Base-by-base conservation (phyloP, 176 grass and related monocot species). In the Saccharum officinarum region DNA sequence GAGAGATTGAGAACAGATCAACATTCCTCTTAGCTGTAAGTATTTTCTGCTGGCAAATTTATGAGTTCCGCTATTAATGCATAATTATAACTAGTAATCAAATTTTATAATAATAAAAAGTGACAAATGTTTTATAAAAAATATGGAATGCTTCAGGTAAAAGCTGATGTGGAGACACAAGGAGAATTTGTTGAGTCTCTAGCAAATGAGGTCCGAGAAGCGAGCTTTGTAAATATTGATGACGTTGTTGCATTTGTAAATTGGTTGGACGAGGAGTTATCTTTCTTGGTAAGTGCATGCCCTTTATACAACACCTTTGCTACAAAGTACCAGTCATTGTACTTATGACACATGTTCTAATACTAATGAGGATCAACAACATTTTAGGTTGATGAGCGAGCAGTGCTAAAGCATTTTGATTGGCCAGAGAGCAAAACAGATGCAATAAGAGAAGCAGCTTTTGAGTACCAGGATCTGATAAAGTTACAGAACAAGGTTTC, bases 101-200 rank as follows among this genome's bases (percentile, higher is more conserved):
- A 55, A 72, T 6, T 31, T 59, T 37, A 54, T 20, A 47, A 54
- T 22, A 4, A 4, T 62, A 66, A 78, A 42, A 75, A 66, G 20
- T 86, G 20, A 75, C n/a, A 3, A 49, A 49, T 10, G 10, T 73
- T 49, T 6, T 34, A 71, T 71, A 80, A 2, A 84, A 87, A 83
- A 73, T 9, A 8, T 80, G 57, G 47, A 69, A 69, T 62, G 31
- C 22, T 87, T 81, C 92, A 98, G 97, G 97, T 98, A 12, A 98
- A 98, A 92, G 97, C 93, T 46, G 93, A 98, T 83, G 97, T 98
- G 38, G 93, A 98, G 70, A 98, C 97, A 75, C 97, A 98, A 70
- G 97, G 93, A 50, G 91, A 96, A 14, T 95, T 98, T 77, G 97
- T 98, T 1, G 81, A 91, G 52, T 95, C 93, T 14, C 81, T 91